Base-by-base conservation (phyloP, 331 rosid species). In the Dryas integrifolia region DNA sequence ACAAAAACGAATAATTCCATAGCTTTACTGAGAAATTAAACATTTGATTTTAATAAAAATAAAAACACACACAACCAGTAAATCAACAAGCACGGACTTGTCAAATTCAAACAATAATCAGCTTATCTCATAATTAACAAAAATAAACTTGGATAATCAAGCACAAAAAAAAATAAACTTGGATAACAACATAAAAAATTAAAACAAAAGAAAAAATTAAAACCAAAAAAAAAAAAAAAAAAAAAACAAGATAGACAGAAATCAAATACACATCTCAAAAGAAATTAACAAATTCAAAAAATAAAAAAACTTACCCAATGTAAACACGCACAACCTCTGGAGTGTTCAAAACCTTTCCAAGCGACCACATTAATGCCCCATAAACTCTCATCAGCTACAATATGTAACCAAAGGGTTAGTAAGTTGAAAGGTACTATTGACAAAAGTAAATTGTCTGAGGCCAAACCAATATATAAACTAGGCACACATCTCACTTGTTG, bases 321-420 rank as follows among this genome's bases (percentile, higher is more conserved):
- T 91, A 95, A 59, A 95, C 97, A 40, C 99, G 96, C 35, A 65
- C 30, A 51, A 95, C 99, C 82, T 95, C 99, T 0, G 99, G 97
- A 59, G 96, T 95, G 70, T 87, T 95, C 72, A 92, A 21, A 48
- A 95, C 96, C 75, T 91, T 95, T 35, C 97, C 97, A 44, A 95
- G 73, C 2, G 97, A 95, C 98, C 98, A 95, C 99, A 95, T 95
- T 81, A 95, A 79, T 1, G 97, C 99, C 81, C 96, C 97, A 79
- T 92, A 95, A 14, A 95, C 96, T 79, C 99, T 89, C 99, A 95
- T 95, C 57, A 95, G 88, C 99, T 95, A 57, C 45, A 77, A 60
- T 12, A 21, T 9, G 53, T 38, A 7, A 41, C 18, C 51, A 58
- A 44, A 5, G 58, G 24, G 72, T 15, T 41, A 3, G 67, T n/a